These are phyloP conservation scores for Pseudocercospora eumusae DNA, from an alignment of 2,329 filamentous ascomycete species.

Conservation along the genomic window DNA sequence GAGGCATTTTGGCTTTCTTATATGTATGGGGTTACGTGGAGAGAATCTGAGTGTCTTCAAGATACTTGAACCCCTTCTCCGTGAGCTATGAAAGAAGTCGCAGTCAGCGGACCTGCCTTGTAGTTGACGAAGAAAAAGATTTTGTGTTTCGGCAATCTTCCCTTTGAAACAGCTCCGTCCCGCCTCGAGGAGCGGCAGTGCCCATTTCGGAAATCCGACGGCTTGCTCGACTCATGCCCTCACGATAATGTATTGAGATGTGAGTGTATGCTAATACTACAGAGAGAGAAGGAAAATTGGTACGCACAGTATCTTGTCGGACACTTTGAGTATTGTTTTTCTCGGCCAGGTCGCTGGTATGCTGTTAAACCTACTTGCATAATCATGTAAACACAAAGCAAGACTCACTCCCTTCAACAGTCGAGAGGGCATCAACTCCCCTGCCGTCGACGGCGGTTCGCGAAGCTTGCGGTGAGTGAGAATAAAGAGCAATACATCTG, in stretches of 20 bases:
- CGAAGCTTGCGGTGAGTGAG: conserved; percentile 2
- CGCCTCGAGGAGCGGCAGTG: not conserved
- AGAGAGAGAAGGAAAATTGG: not conserved
- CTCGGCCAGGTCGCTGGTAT: conserved; percentile 10
- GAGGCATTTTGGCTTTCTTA: no score
- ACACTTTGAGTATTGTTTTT: conserved; percentile 9
- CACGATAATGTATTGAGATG: no score
- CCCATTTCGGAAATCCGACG: not conserved
- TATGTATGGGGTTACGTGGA: not conserved
- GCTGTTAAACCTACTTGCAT: conserved; percentile 7
- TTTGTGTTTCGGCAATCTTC: not conserved
- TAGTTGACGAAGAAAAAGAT: not conserved
- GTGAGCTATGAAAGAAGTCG: not conserved
- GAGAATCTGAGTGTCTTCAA: no score
- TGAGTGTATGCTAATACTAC: no score
- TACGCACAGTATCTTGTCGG: not conserved
- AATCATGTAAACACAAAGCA: conserved; percentile 5
- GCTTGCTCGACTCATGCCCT: not conserved
- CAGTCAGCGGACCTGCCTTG: not conserved
- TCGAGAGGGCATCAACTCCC: not conserved
- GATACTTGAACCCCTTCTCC: not conserved
- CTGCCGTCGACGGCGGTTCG: not conserved
- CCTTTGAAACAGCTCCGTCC: not conserved
- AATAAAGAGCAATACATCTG: conserved; percentile 8
- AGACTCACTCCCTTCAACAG: not conserved